Evolutionary conservation across 2,329 filamentous ascomycete species (phyloP).

Genomic region (Thielaviopsis punctulata): DNA sequence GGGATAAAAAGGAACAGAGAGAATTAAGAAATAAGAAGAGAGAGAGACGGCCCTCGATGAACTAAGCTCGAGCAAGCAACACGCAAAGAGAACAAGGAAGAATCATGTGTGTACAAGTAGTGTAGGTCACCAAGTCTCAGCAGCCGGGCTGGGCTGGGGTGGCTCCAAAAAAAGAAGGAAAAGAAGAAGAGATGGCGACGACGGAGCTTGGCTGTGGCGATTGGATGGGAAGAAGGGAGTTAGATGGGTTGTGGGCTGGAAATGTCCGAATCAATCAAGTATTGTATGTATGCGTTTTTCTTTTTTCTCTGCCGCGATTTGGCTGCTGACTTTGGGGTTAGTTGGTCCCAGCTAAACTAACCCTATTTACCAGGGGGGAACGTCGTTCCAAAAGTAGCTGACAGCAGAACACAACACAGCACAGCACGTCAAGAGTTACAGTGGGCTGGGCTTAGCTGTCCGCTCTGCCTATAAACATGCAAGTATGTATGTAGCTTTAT

Average conservation of each 20-base stretch:
- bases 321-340: too few relatives aligned
- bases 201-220: background rate
- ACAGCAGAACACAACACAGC: too few relatives aligned
- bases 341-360: too few relatives aligned
- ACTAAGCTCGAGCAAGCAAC: background rate
- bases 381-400: too few relatives aligned
- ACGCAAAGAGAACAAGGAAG: background rate
- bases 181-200: too few relatives aligned
- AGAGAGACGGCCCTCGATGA: background rate
- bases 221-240: background rate
- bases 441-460: background rate
- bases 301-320: too few relatives aligned
- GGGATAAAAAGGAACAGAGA: background rate
- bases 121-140: background rate
- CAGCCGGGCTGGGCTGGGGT: background rate
- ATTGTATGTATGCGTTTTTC: too few relatives aligned
- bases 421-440: too few relatives aligned
- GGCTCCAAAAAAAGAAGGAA: constrained; percentile 1
- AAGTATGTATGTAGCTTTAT: too few relatives aligned
- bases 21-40: background rate
- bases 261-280: too few relatives aligned
- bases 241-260: too few relatives aligned
- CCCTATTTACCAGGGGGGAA: too few relatives aligned
- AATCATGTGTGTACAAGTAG: constrained; percentile 8
- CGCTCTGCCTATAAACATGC: background rate